Evolutionary conservation across 176 grass and related monocot genomes (phyloP).

Genomic region (Puccinellia tenuiflora): DNA sequence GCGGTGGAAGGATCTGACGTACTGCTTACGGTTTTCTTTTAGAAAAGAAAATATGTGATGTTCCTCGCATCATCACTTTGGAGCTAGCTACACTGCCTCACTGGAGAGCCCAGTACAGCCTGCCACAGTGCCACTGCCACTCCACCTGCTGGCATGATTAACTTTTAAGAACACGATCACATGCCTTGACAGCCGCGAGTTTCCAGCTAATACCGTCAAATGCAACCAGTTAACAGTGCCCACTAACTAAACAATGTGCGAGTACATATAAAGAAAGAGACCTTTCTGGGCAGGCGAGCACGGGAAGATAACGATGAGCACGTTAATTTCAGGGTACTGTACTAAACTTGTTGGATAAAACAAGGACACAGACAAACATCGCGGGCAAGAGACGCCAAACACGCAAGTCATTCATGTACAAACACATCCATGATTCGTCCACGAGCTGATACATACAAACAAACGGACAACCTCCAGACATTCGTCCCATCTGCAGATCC

Average conservation of each 20-base stretch:
- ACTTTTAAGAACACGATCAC: not conserved
- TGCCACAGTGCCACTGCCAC: not conserved
- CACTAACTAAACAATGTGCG: not conserved
- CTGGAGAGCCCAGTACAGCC: too few species aligned
- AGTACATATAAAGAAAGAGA: not conserved
- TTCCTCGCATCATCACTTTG: too few species aligned
- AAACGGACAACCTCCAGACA: not conserved
- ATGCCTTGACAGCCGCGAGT: not conserved
- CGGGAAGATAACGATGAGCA: not conserved
- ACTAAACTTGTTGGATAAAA: not conserved
- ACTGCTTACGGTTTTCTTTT: too few species aligned
- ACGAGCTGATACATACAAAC: not conserved
- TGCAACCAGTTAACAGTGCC: not conserved
- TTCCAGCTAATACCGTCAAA: conserved; percentile 20
- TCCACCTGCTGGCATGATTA: not conserved
- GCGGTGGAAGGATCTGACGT: too few species aligned
- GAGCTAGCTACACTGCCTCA: too few species aligned
- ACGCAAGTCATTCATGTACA: not conserved
- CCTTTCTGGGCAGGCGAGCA: not conserved
- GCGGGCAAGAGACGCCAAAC: not conserved
- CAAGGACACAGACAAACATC: not conserved
- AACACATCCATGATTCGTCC: not conserved
- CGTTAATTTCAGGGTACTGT: not conserved
- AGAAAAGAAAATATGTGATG: too few species aligned
- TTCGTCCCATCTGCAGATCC: conserved; percentile 24